Evolutionary conservation across 2,329 filamentous ascomycete genomes (phyloP).

Genomic region (Fusarium sp.): DNA sequence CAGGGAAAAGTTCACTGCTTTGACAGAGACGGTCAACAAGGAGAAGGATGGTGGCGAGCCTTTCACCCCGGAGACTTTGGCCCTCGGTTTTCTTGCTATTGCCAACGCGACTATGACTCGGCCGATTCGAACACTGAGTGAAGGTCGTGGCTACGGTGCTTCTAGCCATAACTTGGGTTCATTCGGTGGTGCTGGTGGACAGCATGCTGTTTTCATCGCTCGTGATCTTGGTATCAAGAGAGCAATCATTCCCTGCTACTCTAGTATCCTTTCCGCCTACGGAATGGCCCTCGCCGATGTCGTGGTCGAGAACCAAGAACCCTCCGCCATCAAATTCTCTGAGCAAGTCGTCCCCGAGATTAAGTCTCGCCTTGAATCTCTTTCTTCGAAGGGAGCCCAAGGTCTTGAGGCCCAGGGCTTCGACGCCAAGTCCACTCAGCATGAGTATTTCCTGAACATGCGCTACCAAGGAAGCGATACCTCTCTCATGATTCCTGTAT

Average conservation of each 20-base stretch:
- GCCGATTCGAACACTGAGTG: slow-evolving; percentile 65
- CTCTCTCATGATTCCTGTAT: slow-evolving; percentile 56
- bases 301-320: slow-evolving; percentile 58
- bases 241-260: slow-evolving; percentile 61
- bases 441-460: slow-evolving; percentile 60
- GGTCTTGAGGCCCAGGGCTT: slow-evolving; percentile 55
- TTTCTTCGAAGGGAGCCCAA: slow-evolving; percentile 40
- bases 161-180: slow-evolving; percentile 46
- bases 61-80: slow-evolving; percentile 52
- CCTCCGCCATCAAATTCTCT: slow-evolving; percentile 51
- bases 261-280: slow-evolving; percentile 61
- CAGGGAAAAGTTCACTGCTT: slow-evolving; percentile 56
- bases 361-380: slow-evolving; percentile 39
- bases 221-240: slow-evolving; percentile 58
- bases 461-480: slow-evolving; percentile 60
- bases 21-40: slow-evolving; percentile 52
- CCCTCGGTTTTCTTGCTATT: slow-evolving; percentile 80
- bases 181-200: slow-evolving; percentile 57
- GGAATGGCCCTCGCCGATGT: slow-evolving; percentile 62
- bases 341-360: slow-evolving; percentile 35
- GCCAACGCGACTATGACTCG: slow-evolving; percentile 81
- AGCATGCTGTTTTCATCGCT: slow-evolving; percentile 61
- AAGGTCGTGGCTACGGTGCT: slow-evolving; percentile 48
- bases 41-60: slow-evolving; percentile 39
- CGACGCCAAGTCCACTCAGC: slow-evolving; percentile 55